phyloP scores from a whole-genome alignment of 768 basidiomycete species.

The Macrolepiota albuminosa region DNA sequence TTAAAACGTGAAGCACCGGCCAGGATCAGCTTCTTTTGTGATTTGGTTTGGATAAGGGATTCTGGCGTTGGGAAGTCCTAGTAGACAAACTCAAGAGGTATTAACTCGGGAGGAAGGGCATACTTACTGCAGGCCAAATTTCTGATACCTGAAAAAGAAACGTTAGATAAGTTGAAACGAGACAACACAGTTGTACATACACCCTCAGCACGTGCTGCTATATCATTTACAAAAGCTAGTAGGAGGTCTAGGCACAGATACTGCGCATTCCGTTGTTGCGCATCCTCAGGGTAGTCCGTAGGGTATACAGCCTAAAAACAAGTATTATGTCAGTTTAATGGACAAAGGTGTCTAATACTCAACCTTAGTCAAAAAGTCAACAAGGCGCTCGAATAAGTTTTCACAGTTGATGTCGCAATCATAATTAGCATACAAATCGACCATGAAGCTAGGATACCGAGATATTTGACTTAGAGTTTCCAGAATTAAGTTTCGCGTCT shows the following conservation, averaged over 20 bases:
- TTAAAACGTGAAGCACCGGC: constrained; percentile 88
- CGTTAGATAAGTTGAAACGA: constrained; percentile 5
- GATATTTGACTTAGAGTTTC: constrained; percentile 83
- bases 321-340: not conserved
- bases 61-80: constrained; percentile 56
- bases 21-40: constrained; percentile 81
- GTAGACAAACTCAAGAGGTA: not conserved
- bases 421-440: constrained; percentile 93
- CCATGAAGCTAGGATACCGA: constrained; percentile 86
- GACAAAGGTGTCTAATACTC: constrained; percentile 9
- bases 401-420: constrained; percentile 97
- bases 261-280: constrained; percentile 74
- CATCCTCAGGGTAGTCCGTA: constrained; percentile 51
- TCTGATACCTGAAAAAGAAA: constrained; percentile 32
- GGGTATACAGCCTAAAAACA: constrained; percentile 75
- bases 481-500: constrained; percentile 84
- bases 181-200: constrained; percentile 26
- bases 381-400: constrained; percentile 86
- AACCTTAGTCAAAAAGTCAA: constrained; percentile 88
- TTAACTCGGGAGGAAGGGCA: not conserved
- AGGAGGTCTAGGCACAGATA: constrained; percentile 86
- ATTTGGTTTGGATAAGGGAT: constrained; percentile 63
- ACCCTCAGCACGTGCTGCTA: constrained; percentile 61
- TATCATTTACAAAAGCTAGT: constrained; percentile 81
- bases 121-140: constrained; percentile 61